Base-by-base conservation (phyloP, 495 filamentous ascomycete genomes). In the Bryoglossum gracile region DNA sequence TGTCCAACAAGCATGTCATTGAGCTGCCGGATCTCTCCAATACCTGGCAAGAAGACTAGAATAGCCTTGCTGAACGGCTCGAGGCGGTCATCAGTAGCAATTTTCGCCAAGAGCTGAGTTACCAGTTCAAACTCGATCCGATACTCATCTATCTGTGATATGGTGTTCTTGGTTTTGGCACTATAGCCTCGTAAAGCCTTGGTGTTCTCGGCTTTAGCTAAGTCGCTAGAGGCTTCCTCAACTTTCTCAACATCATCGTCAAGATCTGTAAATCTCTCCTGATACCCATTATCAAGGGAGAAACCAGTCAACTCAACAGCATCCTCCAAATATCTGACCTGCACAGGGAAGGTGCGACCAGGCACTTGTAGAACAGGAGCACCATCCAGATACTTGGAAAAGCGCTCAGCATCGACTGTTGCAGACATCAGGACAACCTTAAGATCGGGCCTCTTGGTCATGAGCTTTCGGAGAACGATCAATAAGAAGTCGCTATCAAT, bases 401-500 rank as follows among this genome's bases (percentile, higher is more conserved):
- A 94, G 13, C 81, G 80, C 49, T 91, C 81, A 5, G 92, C 87
- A 62, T 98, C 87, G 8, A 96, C 83, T 2, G 92, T 98, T 4
- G 92, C 92, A 43, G 90, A 95, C 92, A 96, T 98, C 21, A 98
- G 75, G 24, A 98, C 74, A 23, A 98, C 83, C 55, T 43, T 51
- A 6, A 50, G 42, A 45, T 59, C 54, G 19, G 56, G 59, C 56
- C 83, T 24, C 45, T 74, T 74, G 17, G 74, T 54, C 59, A 95
- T 75, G 13, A 96, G 69, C 53, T 89, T 85, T 55, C 87, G 85
- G 18, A 98, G 74, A 2, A 96, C 82, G 50, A 96, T 86, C 10
- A 98, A 70, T 16, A 98, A 71, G 63, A 98, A 96, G 55, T 98
- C 92, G 44, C 87, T 94, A 63, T 96, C 92, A 52, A 98, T 96